phyloP scores from a whole-genome alignment of 768 basidiomycete genomes.

The Leccinum imitatum region DNA sequence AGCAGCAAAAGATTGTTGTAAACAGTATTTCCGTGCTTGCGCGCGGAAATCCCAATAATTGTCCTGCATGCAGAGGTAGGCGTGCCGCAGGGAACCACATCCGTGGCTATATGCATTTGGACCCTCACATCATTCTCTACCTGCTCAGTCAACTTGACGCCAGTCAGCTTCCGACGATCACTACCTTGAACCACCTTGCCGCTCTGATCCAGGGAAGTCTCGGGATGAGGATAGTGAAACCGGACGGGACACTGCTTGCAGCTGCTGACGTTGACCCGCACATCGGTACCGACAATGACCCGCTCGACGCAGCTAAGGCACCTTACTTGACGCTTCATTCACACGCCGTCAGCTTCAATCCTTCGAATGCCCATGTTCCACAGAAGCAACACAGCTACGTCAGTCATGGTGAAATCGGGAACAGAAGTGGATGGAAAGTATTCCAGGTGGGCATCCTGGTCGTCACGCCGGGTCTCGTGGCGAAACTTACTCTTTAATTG shows the following conservation, averaged over 20 bases:
- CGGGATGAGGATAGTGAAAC: conserved; percentile 12
- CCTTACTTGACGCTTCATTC: conserved; percentile 19
- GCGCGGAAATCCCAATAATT: conserved; percentile 6
- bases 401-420: conserved; percentile 4
- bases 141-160: conserved; percentile 2
- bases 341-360: neutral
- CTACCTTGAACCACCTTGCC: neutral
- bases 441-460: neutral
- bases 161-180: neutral
- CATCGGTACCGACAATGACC: neutral
- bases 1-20: neutral
- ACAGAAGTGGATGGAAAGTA: neutral
- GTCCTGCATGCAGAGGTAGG: conserved; percentile 12
- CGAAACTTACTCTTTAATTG: neutral
- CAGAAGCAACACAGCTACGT: neutral
- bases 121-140: conserved; percentile 14
- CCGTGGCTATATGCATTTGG: conserved; percentile 18
- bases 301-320: conserved; percentile 4
- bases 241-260: conserved; percentile 14
- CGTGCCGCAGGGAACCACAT: conserved; percentile 10
- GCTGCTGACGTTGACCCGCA: conserved; percentile 1
- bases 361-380: neutral
- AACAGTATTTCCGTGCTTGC: conserved; percentile 18
- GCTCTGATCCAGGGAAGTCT: conserved; percentile 9
- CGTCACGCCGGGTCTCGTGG: too few relatives aligned